Percentiles rank a stretch among this genome's conserved stretches.
These are phyloP conservation scores for Pezicula carpinea DNA, from an alignment of 2,329 filamentous ascomycete genomes.

Conservation along the genomic window DNA sequence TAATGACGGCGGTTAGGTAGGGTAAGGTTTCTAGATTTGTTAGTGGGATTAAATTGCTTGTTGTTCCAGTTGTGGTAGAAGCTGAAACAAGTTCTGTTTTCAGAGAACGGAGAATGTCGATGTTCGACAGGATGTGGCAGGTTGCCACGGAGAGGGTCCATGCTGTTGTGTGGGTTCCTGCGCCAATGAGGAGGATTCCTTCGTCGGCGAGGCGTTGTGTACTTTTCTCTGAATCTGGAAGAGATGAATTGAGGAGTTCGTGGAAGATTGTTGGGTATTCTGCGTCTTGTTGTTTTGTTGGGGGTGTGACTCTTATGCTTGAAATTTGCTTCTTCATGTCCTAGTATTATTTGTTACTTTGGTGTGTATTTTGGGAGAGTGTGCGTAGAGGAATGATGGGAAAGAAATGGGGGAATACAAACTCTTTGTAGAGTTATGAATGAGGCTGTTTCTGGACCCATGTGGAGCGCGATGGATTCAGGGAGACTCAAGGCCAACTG, in stretches of 20 bases:
- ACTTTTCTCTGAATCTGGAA: slow-evolving; percentile 31
- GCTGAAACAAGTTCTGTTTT: slow-evolving; percentile 27
- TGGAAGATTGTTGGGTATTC: slow-evolving; percentile 18
- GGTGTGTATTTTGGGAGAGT: too few relatives aligned
- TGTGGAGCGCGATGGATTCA: not conserved
- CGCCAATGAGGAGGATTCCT: slow-evolving; percentile 26
- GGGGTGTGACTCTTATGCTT: not conserved
- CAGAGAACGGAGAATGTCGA: slow-evolving; percentile 24
- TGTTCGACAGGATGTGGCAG: slow-evolving; percentile 31
- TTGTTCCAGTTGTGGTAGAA: not conserved
- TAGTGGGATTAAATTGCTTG: slow-evolving; percentile 7
- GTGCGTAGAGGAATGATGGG: too few relatives aligned
- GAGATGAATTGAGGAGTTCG: slow-evolving; percentile 14
- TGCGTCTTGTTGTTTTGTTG: not conserved
- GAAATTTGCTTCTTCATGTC: too few relatives aligned
- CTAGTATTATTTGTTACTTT: too few relatives aligned
- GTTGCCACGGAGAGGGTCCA: slow-evolving; percentile 28
- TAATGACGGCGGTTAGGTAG: slow-evolving; percentile 25
- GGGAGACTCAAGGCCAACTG: not conserved
- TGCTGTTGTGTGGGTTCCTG: slow-evolving; percentile 33
- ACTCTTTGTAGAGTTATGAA: slow-evolving; percentile 1
- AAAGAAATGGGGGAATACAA: not conserved
- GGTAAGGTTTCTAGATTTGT: slow-evolving; percentile 20
- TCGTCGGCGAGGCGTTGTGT: slow-evolving; percentile 28
- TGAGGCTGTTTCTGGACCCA: not conserved